Evolutionary conservation across 345 rosid species (phyloP).

Genomic region (Salix purpurea): DNA sequence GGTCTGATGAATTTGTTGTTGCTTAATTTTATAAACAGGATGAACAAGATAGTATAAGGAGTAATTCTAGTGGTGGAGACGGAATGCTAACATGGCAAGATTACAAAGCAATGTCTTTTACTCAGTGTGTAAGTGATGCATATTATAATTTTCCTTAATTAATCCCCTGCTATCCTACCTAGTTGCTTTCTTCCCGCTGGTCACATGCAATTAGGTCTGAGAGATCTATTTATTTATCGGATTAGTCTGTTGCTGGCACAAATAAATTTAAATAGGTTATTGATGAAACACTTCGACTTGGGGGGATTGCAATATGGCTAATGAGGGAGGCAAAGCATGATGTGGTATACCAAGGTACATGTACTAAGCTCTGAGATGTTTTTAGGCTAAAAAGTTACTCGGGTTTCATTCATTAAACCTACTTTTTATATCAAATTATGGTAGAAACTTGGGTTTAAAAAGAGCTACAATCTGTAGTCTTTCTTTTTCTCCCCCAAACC

Average conservation of each 20-base stretch:
- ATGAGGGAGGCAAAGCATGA: conserved; percentile 86
- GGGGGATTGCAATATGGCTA: conserved; percentile 89
- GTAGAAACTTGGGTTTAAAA: too few relatives aligned
- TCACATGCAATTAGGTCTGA: too few relatives aligned
- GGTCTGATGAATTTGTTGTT: background rate
- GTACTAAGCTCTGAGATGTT: background rate
- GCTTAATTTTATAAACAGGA: conserved; percentile 39
- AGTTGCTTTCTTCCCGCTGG: too few relatives aligned
- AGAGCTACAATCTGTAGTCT: too few relatives aligned
- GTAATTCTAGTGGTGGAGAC: conserved; percentile 7
- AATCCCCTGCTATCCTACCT: too few relatives aligned
- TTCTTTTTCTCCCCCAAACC: too few relatives aligned
- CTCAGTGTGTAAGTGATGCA: conserved; percentile 64
- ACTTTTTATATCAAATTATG: background rate
- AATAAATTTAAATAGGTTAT: conserved; percentile 44
- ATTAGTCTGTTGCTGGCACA: background rate
- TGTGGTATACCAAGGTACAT: conserved; percentile 58
- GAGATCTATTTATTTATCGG: background rate
- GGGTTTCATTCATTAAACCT: too few relatives aligned
- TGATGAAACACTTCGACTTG: conserved; percentile 80
- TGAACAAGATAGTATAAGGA: conserved; percentile 51
- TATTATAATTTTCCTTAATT: background rate
- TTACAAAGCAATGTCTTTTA: conserved; percentile 76
- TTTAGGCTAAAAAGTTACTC: too few relatives aligned
- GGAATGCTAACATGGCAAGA: conserved; percentile 65